Evolutionary conservation across 768 basidiomycete species (phyloP).

Genomic region (Mycena venus): DNA sequence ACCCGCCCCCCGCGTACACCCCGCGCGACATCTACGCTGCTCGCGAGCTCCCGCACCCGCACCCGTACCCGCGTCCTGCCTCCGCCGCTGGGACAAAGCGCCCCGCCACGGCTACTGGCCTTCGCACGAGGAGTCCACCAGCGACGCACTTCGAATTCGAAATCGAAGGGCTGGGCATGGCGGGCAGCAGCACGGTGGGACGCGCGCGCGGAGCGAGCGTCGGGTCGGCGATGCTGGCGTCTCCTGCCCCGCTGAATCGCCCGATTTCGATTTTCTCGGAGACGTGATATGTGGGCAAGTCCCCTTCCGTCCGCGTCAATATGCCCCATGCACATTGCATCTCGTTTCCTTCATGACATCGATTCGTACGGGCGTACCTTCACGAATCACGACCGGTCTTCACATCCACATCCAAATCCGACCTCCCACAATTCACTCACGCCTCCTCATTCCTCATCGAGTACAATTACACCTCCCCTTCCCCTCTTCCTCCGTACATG

Average conservation of each 20-base stretch:
- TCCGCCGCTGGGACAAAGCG: constrained; percentile 1
- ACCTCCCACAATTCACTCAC: too few species aligned
- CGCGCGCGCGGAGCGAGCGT: constrained; percentile 19
- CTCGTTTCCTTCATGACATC: too few species aligned
- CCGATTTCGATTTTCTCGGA: constrained; percentile 17
- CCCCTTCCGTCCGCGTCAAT: too few species aligned
- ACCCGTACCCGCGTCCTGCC: constrained; percentile 4
- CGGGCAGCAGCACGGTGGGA: not conserved
- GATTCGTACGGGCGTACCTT: too few species aligned
- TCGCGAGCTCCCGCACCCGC: not conserved
- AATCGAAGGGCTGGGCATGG: not conserved
- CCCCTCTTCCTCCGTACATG: not conserved
- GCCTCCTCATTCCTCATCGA: too few species aligned
- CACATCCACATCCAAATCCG: too few species aligned
- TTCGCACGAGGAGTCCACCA: not conserved
- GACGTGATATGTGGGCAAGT: too few species aligned
- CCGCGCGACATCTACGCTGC: constrained; percentile 20
- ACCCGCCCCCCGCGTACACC: constrained; percentile 25
- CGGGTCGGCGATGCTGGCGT: constrained; percentile 23
- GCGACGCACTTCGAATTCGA: not conserved
- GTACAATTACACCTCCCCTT: not conserved
- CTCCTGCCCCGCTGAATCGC: constrained; percentile 13
- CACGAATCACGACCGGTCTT: too few species aligned
- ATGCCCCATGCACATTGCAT: too few species aligned
- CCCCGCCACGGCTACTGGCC: too few species aligned